Percentiles rank a stretch among this genome's conserved stretches.
These are phyloP conservation scores for Vitis cinerea DNA, from an alignment of 164 flowering plant species.

Conservation along the genomic window DNA sequence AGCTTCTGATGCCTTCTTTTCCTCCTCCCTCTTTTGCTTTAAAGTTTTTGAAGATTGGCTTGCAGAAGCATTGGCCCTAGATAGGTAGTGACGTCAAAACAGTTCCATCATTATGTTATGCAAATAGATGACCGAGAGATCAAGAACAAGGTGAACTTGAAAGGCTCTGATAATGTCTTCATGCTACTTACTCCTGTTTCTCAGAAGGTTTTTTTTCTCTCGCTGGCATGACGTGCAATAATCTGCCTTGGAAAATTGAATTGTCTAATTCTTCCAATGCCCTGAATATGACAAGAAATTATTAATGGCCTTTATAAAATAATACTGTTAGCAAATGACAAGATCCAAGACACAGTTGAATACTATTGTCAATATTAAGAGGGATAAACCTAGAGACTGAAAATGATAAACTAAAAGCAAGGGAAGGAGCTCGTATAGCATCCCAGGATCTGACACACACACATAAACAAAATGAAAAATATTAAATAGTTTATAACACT, in stretches of 20 bases:
- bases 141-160: not conserved
- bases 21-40: conserved; percentile 70
- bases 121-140: not conserved
- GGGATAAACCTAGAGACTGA: not conserved
- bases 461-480: not conserved
- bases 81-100: conserved; percentile 5
- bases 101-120: not conserved
- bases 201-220: conserved; percentile 40
- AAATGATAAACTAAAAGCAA: not conserved
- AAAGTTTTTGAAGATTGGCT: conserved; percentile 48
- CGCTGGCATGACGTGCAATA: conserved; percentile 86
- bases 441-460: too few species aligned
- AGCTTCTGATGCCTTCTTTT: conserved; percentile 82
- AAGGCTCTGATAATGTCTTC: not conserved
- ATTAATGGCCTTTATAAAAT: not conserved
- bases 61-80: conserved; percentile 30
- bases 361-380: not conserved
- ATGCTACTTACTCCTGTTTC: conserved; percentile 54
- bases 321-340: not conserved
- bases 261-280: conserved; percentile 79
- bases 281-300: conserved; percentile 40
- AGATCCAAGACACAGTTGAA: not conserved
- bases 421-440: too few species aligned
- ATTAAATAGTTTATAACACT: too few species aligned
- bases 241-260: conserved; percentile 90